These are phyloP conservation scores for Coprinopsis cinerea DNA, from an alignment of 768 basidiomycete genomes.

Conservation along the genomic window DNA sequence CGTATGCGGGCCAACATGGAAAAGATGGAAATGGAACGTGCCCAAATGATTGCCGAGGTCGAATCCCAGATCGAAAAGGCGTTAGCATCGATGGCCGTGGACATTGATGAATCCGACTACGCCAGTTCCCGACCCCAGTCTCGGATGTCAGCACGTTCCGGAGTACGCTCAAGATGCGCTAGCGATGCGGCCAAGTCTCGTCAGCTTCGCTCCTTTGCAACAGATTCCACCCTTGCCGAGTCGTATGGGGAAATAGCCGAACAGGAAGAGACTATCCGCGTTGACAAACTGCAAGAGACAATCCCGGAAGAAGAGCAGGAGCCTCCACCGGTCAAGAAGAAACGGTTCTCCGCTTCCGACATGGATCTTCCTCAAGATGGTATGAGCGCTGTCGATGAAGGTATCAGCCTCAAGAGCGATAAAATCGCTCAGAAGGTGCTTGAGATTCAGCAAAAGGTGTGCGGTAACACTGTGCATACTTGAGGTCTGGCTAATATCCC, in stretches of 20 bases:
- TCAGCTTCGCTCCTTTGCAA: slow-evolving; percentile 64
- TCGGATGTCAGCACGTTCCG: slow-evolving; percentile 56
- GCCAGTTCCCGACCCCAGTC: slow-evolving; percentile 62
- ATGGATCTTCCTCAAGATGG: slow-evolving; percentile 64
- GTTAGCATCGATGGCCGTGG: slow-evolving; percentile 78
- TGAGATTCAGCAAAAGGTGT: slow-evolving; percentile 87
- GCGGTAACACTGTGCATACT: slow-evolving; percentile 15
- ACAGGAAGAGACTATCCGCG: slow-evolving; percentile 7
- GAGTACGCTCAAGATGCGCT: slow-evolving; percentile 47
- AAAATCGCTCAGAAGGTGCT: slow-evolving; percentile 83
- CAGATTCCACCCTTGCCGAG: slow-evolving; percentile 78
- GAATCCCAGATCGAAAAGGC: slow-evolving; percentile 89
- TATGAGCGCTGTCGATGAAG: slow-evolving; percentile 83
- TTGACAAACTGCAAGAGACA: slow-evolving; percentile 13
- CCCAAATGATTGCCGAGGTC: slow-evolving; percentile 89
- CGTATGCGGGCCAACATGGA: slow-evolving; percentile 84
- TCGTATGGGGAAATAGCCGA: slow-evolving; percentile 40
- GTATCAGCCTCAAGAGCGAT: slow-evolving; percentile 79
- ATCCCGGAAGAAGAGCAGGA: slow-evolving; percentile 38
- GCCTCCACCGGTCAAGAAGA: slow-evolving; percentile 48
- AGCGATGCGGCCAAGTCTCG: slow-evolving; percentile 53
- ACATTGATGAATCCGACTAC: slow-evolving; percentile 73
- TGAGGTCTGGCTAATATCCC: slow-evolving; percentile 4
- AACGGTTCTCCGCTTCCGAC: slow-evolving; percentile 73
- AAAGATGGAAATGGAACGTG: slow-evolving; percentile 80